Evolutionary conservation across 805 yeast genomes (phyloP).

Genomic region (Millerozyma miso): DNA sequence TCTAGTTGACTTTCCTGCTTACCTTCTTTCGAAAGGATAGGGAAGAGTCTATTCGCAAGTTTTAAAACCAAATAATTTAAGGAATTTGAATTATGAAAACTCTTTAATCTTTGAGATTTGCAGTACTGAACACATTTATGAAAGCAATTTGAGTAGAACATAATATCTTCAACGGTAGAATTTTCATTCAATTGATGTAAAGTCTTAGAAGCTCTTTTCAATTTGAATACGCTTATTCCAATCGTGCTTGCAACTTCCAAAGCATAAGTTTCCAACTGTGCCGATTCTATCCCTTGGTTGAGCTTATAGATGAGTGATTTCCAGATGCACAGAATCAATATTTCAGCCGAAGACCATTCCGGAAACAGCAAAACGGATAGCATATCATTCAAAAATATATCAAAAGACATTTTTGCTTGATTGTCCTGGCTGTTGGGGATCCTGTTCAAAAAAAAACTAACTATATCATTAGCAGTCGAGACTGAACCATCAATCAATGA

Average conservation of each 20-base stretch:
- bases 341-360: conserved; percentile 60
- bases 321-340: conserved; percentile 43
- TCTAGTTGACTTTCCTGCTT: conserved; percentile 5
- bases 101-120: conserved; percentile 9
- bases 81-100: conserved; percentile 6
- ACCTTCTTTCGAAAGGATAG: background rate
- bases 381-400: conserved; percentile 55
- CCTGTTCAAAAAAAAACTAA: conserved; percentile 17
- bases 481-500: conserved; percentile 4
- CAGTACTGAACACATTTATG: conserved; percentile 12
- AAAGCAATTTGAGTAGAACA: conserved; percentile 4
- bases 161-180: conserved; percentile 6
- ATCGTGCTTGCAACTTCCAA: conserved; percentile 61
- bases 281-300: conserved; percentile 34
- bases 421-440: conserved; percentile 22
- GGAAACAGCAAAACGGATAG: conserved; percentile 46
- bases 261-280: conserved; percentile 45
- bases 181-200: conserved; percentile 1
- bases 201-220: conserved; percentile 19
- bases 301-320: conserved; percentile 39
- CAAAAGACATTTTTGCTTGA: conserved; percentile 38
- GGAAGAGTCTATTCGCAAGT: conserved; percentile 5
- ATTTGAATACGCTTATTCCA: conserved; percentile 45
- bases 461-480: conserved; percentile 21
- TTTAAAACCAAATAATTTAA: conserved; percentile 13